Evolutionary conservation across 164 flowering plant species (phyloP), one percentile per base, ranked within the genome.

Genomic region (Protea cynaroides): DNA sequence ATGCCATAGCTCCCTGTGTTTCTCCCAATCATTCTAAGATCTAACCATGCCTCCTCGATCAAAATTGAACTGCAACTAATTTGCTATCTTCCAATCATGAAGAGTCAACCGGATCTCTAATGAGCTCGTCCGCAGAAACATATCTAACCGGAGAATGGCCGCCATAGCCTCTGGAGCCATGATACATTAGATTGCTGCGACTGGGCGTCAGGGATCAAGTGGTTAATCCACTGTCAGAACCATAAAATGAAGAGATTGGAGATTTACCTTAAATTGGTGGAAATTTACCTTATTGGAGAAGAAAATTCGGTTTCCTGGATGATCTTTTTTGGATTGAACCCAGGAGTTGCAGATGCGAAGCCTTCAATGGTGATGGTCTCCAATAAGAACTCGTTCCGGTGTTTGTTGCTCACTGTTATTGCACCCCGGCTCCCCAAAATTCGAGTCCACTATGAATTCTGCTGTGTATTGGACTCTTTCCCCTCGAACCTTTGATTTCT

Each of bases 381-480:
- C 68, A 90, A 51, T 76, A 82, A 93, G 65, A 90, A 87, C 76
- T 93, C 98, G 61, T 80, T 80, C 65, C 84, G 94, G 62, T 90
- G 97, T 68, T 84, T 87, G 75, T 93, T 93, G 25, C 62, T 63
- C 13, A 93, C 81, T 5, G 79, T 67, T 68, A 93, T 86, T n/a
- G 98, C 96, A 29, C n/a, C 98, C 98, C 1, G 96, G 96, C 0
- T 63, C 52, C 11, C 98, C 97, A 67, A 93, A 93, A 55, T 74
- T 72, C 4, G 98, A 80, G 61, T 82, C 82, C 66, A 93, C 87
- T 0, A 21, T 24, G 64, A 93, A 89, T 10, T 93, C 97, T 3
- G 88, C 90, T 7, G 77, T 79, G 81, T 89, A 90, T 37, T 79
- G 71, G 2, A 90, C 97, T 55, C 82, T 75, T 71, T 90, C 96